Conservation (phyloP, 805 yeast species). For the Kazachstania africana region DNA sequence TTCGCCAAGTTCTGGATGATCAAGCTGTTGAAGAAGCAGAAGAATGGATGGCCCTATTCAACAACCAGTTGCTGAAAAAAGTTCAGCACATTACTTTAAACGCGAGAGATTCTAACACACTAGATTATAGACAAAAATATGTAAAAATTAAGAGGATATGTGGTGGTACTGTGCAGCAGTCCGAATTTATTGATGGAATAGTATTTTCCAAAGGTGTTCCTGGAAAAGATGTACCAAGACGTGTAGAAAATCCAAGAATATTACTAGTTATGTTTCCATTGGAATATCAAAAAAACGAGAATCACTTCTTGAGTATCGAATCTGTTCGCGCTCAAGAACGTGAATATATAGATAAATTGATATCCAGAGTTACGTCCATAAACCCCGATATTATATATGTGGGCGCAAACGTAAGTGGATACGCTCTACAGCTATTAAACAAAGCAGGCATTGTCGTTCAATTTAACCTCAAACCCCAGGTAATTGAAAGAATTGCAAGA, state of each 20-base stretch:
- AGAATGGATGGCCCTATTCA: constrained; percentile 50
- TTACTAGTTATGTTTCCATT: constrained; percentile 80
- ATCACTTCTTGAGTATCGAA: constrained; percentile 69
- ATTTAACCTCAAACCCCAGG: constrained; percentile 68
- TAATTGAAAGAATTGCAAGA: constrained; percentile 64
- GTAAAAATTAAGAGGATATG: constrained; percentile 74
- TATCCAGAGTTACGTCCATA: constrained; percentile 62
- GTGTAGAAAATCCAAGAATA: constrained; percentile 57
- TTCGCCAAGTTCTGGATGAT: constrained; percentile 51
- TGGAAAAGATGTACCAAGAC: constrained; percentile 61
- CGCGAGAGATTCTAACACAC: constrained; percentile 51
- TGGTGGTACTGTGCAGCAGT: constrained; percentile 41
- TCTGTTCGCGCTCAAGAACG: constrained; percentile 79
- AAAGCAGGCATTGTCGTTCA: constrained; percentile 75
- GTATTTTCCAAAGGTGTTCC: constrained; percentile 80
- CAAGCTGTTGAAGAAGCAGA: constrained; percentile 37
- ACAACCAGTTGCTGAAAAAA: constrained; percentile 35
- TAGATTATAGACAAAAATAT: constrained; percentile 73
- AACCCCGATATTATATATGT: constrained; percentile 71
- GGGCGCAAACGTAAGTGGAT: constrained; percentile 71
- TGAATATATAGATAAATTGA: constrained; percentile 73
- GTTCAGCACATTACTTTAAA: constrained; percentile 52
- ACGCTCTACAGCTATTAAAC: constrained; percentile 60
- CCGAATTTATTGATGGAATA: constrained; percentile 55
- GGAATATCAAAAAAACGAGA: constrained; percentile 69